These are phyloP conservation scores for Jatropha curcas DNA, from an alignment of 345 rosid species.

Conservation along the genomic window DNA sequence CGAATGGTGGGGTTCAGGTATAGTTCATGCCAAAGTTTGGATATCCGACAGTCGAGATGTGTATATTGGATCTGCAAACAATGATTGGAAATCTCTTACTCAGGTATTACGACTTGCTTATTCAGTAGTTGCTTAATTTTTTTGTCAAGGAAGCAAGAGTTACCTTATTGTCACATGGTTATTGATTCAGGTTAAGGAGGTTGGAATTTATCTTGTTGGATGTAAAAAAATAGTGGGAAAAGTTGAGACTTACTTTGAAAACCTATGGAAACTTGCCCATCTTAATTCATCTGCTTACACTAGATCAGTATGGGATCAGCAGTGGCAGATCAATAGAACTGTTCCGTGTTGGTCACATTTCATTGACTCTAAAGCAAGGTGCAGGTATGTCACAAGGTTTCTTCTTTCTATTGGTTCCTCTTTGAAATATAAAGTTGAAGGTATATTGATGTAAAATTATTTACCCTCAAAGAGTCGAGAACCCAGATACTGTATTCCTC, in stretches of 20 bases:
- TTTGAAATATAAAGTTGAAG: neutral
- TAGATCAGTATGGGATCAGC: conserved; percentile 52
- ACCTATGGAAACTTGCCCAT: conserved; percentile 64
- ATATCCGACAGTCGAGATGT: conserved; percentile 66
- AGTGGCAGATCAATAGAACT: conserved; percentile 69
- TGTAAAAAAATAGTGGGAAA: conserved; percentile 59
- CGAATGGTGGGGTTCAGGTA: conserved; percentile 86
- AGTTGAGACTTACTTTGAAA: conserved; percentile 58
- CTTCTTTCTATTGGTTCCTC: conserved; percentile 5
- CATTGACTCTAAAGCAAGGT: conserved; percentile 45
- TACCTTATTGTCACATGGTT: conserved; percentile 18
- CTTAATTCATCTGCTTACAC: conserved; percentile 59
- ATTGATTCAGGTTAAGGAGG: conserved; percentile 86
- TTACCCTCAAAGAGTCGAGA: neutral
- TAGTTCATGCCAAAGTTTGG: conserved; percentile 92
- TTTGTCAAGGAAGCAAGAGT: neutral
- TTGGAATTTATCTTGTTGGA: conserved; percentile 71
- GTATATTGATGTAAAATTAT: neutral
- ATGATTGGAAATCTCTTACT: conserved; percentile 93
- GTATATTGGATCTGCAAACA: conserved; percentile 89
- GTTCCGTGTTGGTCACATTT: conserved; percentile 98
- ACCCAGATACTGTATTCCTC: neutral
- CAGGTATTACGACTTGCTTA: conserved; percentile 45
- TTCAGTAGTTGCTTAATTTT: neutral
- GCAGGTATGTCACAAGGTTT: conserved; percentile 44